Evolutionary conservation across 108 stramenopile genomes (phyloP), one percentile per base, ranked within the genome.

Genomic region (Skeletonema tropicum): DNA sequence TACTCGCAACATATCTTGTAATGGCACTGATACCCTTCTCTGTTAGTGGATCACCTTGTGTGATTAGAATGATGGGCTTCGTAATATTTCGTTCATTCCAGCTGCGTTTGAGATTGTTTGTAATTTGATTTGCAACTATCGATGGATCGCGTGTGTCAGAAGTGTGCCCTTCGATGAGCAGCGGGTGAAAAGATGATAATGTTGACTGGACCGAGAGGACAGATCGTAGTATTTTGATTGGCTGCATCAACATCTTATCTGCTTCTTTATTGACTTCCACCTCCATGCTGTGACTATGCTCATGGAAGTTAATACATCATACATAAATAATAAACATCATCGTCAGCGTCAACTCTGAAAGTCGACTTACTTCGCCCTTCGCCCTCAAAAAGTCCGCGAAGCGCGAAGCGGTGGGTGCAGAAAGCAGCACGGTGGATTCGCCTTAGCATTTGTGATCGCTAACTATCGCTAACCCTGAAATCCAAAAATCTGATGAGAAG

Each of bases 21-120:
- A 80, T 80, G 48, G 79, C 79, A 38, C 62, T 57, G 1, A 80
- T 80, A 2, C 79, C 79, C 39, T 13, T 49, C 13, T 75, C 68
- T 12, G 74, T 30, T 36, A 75, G 33, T 30, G 79, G 79, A 64
- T 80, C 79, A 5, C 79, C 79, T 63, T 80, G 79, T 5, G 74
- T 70, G 5, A 80, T 64, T 0, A 80, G 52, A 14, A 80, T n/a
- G 0, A 64, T 60, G 4, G 79, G 79, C 38, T 71, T 80, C 26
- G 60, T 70, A 10, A 55, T 57, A 21, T 49, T 60, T 25, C 66
- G 32, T 5, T 65, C 13, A 15, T 67, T 30, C 64, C 72, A 66
- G 57, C 45, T 38, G 7, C 25, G 66, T 2, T 23, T 65, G 45
- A 79, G 66, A 25, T 74, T 68, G 49, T 65, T 23, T 7, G 68